phyloP scores from a whole-genome alignment of 2,329 filamentous ascomycete genomes.

The Ambrosiella xylebori region DNA sequence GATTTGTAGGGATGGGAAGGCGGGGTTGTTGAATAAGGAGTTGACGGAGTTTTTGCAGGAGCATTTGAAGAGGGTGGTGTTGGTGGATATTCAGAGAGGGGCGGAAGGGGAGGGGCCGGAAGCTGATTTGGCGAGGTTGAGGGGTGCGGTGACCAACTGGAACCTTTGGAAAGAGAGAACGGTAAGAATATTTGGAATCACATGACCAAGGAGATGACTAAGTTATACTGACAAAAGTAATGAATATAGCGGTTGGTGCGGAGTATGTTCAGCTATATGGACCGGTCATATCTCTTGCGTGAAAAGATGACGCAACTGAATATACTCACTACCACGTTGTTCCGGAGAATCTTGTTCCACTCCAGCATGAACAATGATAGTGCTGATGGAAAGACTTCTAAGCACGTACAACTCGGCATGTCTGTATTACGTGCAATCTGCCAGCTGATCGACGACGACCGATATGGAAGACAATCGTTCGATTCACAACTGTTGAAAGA shows the following conservation, averaged over 20 bases:
- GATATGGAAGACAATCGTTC: slow-evolving; percentile 38
- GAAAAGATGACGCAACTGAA: slow-evolving; percentile 29
- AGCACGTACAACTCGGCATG: slow-evolving; percentile 2
- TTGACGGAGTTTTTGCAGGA: slow-evolving; percentile 48
- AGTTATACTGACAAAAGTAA: background rate
- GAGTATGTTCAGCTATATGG: slow-evolving; percentile 85
- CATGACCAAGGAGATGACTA: background rate
- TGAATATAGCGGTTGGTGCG: slow-evolving; percentile 49
- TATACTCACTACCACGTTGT: slow-evolving; percentile 34
- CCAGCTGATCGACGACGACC: slow-evolving; percentile 56
- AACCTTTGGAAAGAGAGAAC: slow-evolving; percentile 44
- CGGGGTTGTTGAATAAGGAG: slow-evolving; percentile 47
- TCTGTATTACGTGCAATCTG: slow-evolving; percentile 41
- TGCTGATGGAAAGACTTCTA: background rate
- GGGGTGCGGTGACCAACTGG: slow-evolving; percentile 44
- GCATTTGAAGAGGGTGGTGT: slow-evolving; percentile 47
- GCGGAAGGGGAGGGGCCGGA: slow-evolving; percentile 23
- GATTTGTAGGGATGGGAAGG: slow-evolving; percentile 63
- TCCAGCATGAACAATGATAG: slow-evolving; percentile 12
- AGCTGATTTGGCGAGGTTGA: slow-evolving; percentile 45
- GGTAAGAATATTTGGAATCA: slow-evolving; percentile 7
- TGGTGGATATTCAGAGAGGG: slow-evolving; percentile 34
- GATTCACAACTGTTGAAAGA: slow-evolving; percentile 52
- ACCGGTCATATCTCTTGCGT: slow-evolving; percentile 71
- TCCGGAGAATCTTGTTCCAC: slow-evolving; percentile 42